Percentiles rank a stretch among this genome's conserved stretches.
These are phyloP conservation scores for Sextonia rubra DNA, from an alignment of 164 flowering plant species.

Conservation along the genomic window DNA sequence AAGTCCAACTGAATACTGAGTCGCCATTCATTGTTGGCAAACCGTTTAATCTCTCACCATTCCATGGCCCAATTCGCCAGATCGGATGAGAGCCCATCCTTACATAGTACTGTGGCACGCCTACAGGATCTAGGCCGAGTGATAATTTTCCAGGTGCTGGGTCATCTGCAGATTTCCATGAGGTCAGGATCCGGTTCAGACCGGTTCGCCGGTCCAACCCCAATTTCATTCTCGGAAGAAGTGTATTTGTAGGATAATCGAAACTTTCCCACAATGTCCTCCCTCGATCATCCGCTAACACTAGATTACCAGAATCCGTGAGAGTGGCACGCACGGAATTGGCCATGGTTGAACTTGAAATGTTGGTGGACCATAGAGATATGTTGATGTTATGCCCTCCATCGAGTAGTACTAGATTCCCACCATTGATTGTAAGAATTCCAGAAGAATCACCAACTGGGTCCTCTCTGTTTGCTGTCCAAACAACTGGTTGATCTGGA, in stretches of 20 bases:
- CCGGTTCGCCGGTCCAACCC: conserved; percentile 22
- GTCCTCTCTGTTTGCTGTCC: conserved; percentile 58
- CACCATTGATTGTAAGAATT: conserved; percentile 21
- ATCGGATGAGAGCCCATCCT: neutral
- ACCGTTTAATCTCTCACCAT: conserved; percentile 51
- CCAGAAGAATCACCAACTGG: conserved; percentile 37
- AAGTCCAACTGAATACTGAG: conserved; percentile 11
- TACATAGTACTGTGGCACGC: conserved; percentile 10
- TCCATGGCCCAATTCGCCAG: conserved; percentile 62
- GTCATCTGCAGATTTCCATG: conserved; percentile 36
- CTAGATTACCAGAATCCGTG: conserved; percentile 43
- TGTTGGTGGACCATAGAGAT: conserved; percentile 10
- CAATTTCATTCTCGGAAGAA: conserved; percentile 31
- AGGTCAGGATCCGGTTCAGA: neutral
- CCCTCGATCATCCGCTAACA: conserved; percentile 17
- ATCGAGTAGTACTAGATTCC: conserved; percentile 20
- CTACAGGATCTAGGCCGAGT: conserved; percentile 25
- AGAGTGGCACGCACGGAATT: conserved; percentile 23
- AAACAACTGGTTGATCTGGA: conserved; percentile 17
- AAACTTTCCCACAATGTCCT: conserved; percentile 14
- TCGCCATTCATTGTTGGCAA: conserved; percentile 39
- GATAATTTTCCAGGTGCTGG: conserved; percentile 40
- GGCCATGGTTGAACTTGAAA: neutral
- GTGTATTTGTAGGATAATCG: conserved; percentile 36
- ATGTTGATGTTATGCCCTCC: conserved; percentile 24